Conservation (phyloP, 2,329 filamentous ascomycete genomes). For the Chaetomiaceae sp. region DNA sequence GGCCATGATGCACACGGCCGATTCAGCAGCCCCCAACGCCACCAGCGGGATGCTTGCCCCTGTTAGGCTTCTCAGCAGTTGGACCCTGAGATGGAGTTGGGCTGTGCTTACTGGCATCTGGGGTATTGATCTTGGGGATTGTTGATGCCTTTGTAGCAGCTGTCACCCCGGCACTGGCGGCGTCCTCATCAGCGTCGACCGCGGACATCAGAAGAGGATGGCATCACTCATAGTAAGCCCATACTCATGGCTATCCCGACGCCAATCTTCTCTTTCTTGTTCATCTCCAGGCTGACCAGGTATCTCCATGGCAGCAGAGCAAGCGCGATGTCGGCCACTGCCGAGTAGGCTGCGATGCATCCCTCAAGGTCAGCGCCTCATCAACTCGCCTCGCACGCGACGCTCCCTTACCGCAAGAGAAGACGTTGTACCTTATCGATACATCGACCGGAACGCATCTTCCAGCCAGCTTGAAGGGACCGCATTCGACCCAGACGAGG, state of each 20-base stretch:
- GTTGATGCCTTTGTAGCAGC: conserved; percentile 3
- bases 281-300: conserved; percentile 23
- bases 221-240: conserved; percentile 25
- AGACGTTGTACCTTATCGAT: conserved; percentile 21
- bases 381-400: not conserved
- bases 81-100: not conserved
- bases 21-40: conserved; percentile 22
- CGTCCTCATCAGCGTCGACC: not conserved
- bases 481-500: conserved; percentile 2
- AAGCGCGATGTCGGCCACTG: conserved; percentile 18
- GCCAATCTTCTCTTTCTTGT: conserved; percentile 23
- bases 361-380: not conserved
- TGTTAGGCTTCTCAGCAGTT: not conserved
- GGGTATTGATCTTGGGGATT: not conserved
- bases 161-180: conserved; percentile 7
- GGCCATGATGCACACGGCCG: conserved; percentile 26
- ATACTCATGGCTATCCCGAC: conserved; percentile 26
- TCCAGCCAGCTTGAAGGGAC: not conserved
- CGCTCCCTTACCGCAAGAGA: conserved; percentile 39
- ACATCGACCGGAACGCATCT: conserved; percentile 15
- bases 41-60: conserved; percentile 19
- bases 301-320: conserved; percentile 24
- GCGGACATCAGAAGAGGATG: not conserved
- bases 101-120: not conserved
- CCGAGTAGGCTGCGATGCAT: conserved; percentile 20